These are phyloP conservation scores for Fibroporia radiculosa DNA, from an alignment of 768 basidiomycete genomes.

Conservation along the genomic window DNA sequence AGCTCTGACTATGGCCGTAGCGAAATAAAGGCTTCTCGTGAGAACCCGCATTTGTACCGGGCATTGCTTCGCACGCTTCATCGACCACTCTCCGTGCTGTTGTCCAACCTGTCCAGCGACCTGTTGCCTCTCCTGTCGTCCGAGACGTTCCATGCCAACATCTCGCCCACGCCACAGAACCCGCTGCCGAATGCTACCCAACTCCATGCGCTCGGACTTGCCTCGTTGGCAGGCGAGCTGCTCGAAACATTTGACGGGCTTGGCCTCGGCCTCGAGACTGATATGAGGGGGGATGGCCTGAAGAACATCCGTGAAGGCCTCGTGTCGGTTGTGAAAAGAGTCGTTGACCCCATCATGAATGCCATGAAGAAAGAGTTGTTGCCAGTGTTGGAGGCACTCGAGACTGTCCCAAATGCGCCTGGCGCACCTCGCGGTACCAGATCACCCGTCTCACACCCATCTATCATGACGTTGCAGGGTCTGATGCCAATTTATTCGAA, in stretches of 20 bases:
- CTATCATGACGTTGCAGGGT: conserved; percentile 49
- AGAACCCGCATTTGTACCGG: conserved; percentile 56
- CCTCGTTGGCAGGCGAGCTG: conserved; percentile 67
- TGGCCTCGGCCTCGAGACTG: conserved; percentile 51
- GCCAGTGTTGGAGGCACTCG: conserved; percentile 56
- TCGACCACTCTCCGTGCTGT: conserved; percentile 66
- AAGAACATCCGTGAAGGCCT: conserved; percentile 65
- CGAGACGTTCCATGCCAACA: conserved; percentile 45
- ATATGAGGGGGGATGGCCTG: conserved; percentile 59
- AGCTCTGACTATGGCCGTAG: conserved; percentile 28
- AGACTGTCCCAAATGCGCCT: conserved; percentile 20
- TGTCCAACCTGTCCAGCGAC: conserved; percentile 61
- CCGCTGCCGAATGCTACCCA: conserved; percentile 55
- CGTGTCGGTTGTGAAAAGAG: conserved; percentile 56
- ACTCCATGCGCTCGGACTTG: conserved; percentile 60
- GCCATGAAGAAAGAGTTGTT: conserved; percentile 55
- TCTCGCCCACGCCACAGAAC: conserved; percentile 40
- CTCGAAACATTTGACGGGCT: conserved; percentile 64
- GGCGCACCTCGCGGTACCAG: conserved; percentile 5
- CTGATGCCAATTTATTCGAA: conserved; percentile 57
- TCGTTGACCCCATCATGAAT: conserved; percentile 55
- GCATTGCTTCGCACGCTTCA: conserved; percentile 70
- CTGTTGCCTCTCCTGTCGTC: conserved; percentile 63
- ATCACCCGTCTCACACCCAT: conserved; percentile 39
- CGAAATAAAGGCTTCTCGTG: conserved; percentile 58